Evolutionary conservation across 345 rosid genomes (phyloP).

Genomic region (Eucalyptus coolabah): DNA sequence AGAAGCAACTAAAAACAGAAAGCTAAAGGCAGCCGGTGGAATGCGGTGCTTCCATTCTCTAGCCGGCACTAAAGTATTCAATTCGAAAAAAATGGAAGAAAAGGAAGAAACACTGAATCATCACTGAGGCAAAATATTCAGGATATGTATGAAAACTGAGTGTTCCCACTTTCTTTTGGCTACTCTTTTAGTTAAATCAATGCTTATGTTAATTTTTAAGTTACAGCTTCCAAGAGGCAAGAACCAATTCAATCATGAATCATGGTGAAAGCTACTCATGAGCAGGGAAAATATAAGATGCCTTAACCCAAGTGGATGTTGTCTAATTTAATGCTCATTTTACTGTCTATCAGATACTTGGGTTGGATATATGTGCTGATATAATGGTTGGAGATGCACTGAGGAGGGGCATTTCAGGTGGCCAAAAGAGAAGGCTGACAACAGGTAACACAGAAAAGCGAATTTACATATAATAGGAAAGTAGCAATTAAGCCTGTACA

Average conservation of each 20-base stretch:
- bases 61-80: background rate
- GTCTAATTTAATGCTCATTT: background rate
- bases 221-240: background rate
- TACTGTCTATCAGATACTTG: conserved; percentile 13
- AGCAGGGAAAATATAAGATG: background rate
- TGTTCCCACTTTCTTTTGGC: background rate
- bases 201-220: background rate
- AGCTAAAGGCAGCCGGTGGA: background rate
- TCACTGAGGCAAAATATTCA: background rate
- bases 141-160: background rate
- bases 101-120: background rate
- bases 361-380: conserved; percentile 38
- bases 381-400: conserved; percentile 31
- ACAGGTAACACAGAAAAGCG: conserved; percentile 12
- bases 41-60: background rate
- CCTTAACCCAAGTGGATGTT: background rate
- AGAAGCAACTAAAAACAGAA: background rate
- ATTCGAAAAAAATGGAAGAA: background rate
- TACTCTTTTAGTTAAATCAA: background rate
- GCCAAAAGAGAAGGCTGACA: conserved; percentile 35
- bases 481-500: background rate
- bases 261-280: background rate
- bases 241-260: background rate
- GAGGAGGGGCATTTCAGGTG: conserved; percentile 43
- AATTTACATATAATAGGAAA: background rate